These are phyloP conservation scores for Blastobotrys illinoisensis DNA, from an alignment of 1,139 yeast species.

Conservation along the genomic window DNA sequence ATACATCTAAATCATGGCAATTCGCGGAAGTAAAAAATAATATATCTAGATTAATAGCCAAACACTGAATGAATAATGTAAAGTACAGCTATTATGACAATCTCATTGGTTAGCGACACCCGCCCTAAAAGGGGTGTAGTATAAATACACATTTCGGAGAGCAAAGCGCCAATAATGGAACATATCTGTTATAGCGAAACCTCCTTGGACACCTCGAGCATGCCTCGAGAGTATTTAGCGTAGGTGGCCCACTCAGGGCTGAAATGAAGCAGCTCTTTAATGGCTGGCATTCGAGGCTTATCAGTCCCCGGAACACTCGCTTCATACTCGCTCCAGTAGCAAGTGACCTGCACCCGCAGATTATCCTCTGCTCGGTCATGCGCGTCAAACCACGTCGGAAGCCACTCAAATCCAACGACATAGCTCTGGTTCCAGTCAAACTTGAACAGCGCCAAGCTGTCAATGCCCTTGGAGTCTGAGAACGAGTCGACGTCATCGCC, in stretches of 20 bases:
- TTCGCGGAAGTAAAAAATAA: no score
- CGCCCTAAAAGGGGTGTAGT: no score
- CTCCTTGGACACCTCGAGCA: neutral
- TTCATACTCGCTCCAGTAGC: constrained; percentile 72
- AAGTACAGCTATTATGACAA: no score
- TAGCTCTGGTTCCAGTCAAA: constrained; percentile 54
- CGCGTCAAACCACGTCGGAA: constrained; percentile 56
- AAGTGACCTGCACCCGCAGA: constrained; percentile 53
- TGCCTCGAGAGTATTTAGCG: neutral
- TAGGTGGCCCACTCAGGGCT: constrained; percentile 57
- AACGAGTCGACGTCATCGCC: constrained; percentile 17
- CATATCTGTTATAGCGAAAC: neutral
- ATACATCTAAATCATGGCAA: neutral
- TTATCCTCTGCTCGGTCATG: constrained; percentile 33
- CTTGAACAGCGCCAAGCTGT: constrained; percentile 56
- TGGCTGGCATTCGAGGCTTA: constrained; percentile 56
- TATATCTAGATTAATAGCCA: no score
- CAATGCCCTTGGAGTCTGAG: constrained; percentile 46
- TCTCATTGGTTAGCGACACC: no score
- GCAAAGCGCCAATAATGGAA: no score
- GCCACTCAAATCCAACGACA: constrained; percentile 70
- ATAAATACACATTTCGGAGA: no score
- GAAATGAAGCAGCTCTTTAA: constrained; percentile 58
- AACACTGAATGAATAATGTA: no score
- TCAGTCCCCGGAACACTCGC: constrained; percentile 28